Conservation (phyloP, 2,329 filamentous ascomycete species). For the Pseudocercospora ulei region DNA sequence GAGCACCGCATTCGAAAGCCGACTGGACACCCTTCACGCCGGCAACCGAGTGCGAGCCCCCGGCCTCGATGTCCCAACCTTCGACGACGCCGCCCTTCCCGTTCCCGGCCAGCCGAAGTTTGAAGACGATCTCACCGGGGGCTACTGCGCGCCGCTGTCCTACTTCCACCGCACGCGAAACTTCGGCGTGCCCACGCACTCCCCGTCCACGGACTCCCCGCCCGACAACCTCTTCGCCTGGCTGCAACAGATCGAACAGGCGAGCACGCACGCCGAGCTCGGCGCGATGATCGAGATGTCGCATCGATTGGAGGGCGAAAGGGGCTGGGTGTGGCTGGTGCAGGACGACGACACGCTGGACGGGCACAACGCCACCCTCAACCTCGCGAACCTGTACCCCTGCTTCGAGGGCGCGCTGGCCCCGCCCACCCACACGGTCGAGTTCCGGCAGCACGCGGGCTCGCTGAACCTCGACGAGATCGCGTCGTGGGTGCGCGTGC, state of each 20-base stretch:
- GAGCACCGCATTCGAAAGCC: conserved; percentile 8
- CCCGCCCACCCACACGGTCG: conserved; percentile 3
- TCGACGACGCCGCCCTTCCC: no score
- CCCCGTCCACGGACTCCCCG: no score
- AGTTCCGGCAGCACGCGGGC: conserved; percentile 11
- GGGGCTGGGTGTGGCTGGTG: no score
- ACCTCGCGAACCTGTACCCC: conserved; percentile 7
- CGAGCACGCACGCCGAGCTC: background rate
- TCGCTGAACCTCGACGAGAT: conserved; percentile 5
- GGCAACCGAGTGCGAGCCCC: conserved; percentile 4
- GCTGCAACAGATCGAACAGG: background rate
- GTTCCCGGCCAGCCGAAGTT: no score
- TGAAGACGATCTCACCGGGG: background rate
- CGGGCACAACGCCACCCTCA: conserved; percentile 8
- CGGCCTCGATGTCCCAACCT: conserved; percentile 1
- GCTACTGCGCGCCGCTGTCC: conserved; percentile 8
- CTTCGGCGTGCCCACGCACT: background rate
- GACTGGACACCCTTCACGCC: conserved; percentile 8
- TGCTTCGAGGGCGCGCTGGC: background rate
- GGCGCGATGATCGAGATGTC: no score
- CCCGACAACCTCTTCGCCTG: conserved; percentile 8
- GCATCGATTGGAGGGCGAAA: no score
- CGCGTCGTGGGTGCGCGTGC: background rate
- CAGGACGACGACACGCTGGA: background rate
- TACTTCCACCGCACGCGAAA: conserved; percentile 5